Base-by-base conservation (phyloP, 805 yeast species). In the Blastobotrys peoriensis region DNA sequence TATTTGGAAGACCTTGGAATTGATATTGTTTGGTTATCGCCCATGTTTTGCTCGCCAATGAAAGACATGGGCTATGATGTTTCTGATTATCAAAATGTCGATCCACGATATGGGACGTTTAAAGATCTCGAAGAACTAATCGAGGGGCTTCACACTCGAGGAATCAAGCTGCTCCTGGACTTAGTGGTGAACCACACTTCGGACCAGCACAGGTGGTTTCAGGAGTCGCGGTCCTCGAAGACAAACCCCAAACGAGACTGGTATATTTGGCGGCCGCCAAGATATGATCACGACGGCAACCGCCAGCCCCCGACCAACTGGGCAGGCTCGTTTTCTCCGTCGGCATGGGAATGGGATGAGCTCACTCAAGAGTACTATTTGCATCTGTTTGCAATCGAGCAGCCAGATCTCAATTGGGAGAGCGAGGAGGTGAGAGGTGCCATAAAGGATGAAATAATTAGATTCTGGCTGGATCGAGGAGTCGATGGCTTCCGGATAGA, bases 21-120 rank as follows among this genome's bases (percentile, higher is more conserved):
- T 13, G 78, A 74, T 46, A 70, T 72, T 9, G 60, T 77, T 36
- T 77, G 82, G 83, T 58, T 76, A 44, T 72, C 75, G 19, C 82
- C 82, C 21, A 73, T 73, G 65, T 76, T 66, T 62, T 77, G 73
- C 47, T 71, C 78, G 2, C 82, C 82, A 4, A 77, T 73, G 57
- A 73, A 69, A 44, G 82, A 77, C 57, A 76, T 77, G 81, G 83
- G 83, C 3, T 77, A 76, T 56, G 82, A 77, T 53, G 74, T 77
- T 52, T 62, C 75, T 18, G 70, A 77, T 60, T 77, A 77, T 62
- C 68, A 74, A 57, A 67, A 60, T 20, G 69, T 77, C 27, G 68
- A 76, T 58, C 70, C 72, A n/a, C 64, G 63, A 48, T 77, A 73
- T 58, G 83, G 83, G 28, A 70, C 78, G n/a, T 58, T 74, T 59